A percentile compares a stretch with the other conserved stretches of the same genome.
phyloP scores from a whole-genome alignment of 2,329 filamentous ascomycete species.

The Fusarium irregulare region DNA sequence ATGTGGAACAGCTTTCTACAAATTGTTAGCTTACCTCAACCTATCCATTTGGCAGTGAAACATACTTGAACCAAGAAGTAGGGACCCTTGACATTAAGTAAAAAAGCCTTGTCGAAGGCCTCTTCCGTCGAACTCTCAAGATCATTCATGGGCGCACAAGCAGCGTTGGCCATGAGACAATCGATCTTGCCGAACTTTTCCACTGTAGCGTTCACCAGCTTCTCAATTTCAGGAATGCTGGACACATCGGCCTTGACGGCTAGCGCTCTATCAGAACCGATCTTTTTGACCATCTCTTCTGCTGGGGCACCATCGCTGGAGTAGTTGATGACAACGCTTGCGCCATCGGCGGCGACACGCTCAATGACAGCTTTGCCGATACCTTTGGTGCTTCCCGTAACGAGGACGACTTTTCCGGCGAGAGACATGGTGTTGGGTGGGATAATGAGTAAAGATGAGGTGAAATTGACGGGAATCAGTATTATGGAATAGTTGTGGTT shows the following conservation, averaged over 20 bases:
- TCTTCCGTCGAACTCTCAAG: slow-evolving; percentile 9
- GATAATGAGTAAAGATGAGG: accelerated
- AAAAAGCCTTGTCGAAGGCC: slow-evolving; percentile 4
- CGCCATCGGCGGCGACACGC: slow-evolving; percentile 3
- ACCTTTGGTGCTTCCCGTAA: slow-evolving; percentile 10
- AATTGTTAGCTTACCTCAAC: accelerated
- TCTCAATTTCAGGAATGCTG: background rate
- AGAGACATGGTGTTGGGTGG: background rate
- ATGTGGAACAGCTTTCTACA: slow-evolving; percentile 3
- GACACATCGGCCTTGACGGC: background rate
- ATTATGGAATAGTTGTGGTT: background rate
- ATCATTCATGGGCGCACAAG: slow-evolving; percentile 9
- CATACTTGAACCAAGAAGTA: slow-evolving; percentile 9
- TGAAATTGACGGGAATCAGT: accelerated
- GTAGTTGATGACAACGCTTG: slow-evolving; percentile 15
- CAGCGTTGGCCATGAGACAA: slow-evolving; percentile 15
- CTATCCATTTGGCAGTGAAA: accelerated
- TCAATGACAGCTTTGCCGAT: slow-evolving; percentile 12
- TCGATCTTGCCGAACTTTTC: slow-evolving; percentile 17
- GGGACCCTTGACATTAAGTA: slow-evolving; percentile 2
- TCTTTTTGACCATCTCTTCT: slow-evolving; percentile 1
- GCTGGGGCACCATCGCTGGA: background rate
- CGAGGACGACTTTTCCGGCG: background rate
- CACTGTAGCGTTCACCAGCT: background rate
- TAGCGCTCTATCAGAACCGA: background rate